phyloP scores from a whole-genome alignment of 768 basidiomycete genomes.

The Mycena leptocephala region DNA sequence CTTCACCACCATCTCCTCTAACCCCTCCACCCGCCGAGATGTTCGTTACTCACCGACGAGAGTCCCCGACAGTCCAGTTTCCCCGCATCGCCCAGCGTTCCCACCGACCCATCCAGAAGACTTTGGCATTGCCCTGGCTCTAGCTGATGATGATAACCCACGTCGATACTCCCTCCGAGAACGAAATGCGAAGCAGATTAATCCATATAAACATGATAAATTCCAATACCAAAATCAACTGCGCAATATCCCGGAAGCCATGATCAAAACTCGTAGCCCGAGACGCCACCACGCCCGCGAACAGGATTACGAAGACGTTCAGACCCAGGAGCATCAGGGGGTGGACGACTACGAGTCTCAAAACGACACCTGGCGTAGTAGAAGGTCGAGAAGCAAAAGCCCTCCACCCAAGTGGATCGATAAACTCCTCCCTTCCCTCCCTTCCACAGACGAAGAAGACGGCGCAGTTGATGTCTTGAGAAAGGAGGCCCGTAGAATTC shows the following conservation, averaged over 20 bases:
- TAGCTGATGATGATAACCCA: background rate
- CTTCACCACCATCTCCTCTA: constrained; percentile 23
- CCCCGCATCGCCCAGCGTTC: background rate
- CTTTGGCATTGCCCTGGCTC: background rate
- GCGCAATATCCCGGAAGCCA: constrained; percentile 75
- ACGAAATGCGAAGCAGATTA: constrained; percentile 70
- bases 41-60: background rate
- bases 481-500: constrained; percentile 4
- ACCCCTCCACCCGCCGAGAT: background rate
- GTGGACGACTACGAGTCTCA: constrained; percentile 40
- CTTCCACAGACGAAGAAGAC: constrained; percentile 28
- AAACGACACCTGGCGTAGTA: constrained; percentile 20
- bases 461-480: background rate
- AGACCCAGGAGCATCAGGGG: constrained; percentile 38
- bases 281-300: constrained; percentile 51
- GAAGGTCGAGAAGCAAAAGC: background rate
- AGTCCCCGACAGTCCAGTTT: constrained; percentile 3
- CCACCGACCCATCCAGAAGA: background rate
- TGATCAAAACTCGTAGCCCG: constrained; percentile 67
- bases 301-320: constrained; percentile 48
- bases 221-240: constrained; percentile 67
- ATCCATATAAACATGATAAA: constrained; percentile 76
- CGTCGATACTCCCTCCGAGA: constrained; percentile 69
- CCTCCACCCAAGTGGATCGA: background rate
- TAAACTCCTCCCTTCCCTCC: background rate